Percentiles rank a stretch among this genome's conserved stretches.
Evolutionary conservation across 352 stramenopile genomes (phyloP).

Genomic region (Globisporangium polare): DNA sequence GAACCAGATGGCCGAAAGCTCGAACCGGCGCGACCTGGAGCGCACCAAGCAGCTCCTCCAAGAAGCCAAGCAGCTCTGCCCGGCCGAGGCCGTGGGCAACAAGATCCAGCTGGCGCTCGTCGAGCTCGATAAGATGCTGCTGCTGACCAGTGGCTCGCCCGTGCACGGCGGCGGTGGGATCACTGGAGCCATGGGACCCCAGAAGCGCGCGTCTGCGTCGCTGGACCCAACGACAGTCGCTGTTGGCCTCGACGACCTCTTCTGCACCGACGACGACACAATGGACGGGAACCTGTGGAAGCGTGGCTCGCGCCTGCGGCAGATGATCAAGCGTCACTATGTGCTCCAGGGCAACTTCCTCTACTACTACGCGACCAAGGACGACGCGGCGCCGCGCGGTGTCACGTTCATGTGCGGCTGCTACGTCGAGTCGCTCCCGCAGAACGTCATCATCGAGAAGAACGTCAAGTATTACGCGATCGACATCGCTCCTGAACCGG

Average conservation of each 20-base stretch:
- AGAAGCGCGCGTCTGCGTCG: not conserved
- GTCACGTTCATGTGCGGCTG: constrained; percentile 80
- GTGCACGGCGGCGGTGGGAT: not conserved
- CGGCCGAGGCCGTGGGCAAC: constrained; percentile 27
- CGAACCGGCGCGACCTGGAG: constrained; percentile 46
- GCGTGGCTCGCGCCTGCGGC: constrained; percentile 66
- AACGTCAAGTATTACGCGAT: constrained; percentile 83
- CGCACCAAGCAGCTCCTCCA: constrained; percentile 46
- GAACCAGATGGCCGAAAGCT: constrained; percentile 19
- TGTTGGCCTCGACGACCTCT: constrained; percentile 17
- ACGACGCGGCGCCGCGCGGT: constrained; percentile 68
- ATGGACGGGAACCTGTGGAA: constrained; percentile 75
- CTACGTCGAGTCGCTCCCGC: constrained; percentile 64
- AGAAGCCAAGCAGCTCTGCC: constrained; percentile 44
- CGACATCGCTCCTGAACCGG: constrained; percentile 77
- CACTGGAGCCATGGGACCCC: not conserved
- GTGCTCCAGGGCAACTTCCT: constrained; percentile 86
- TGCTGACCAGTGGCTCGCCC: constrained; percentile 8
- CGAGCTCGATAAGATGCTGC: constrained; percentile 42
- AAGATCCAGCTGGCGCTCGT: constrained; percentile 47
- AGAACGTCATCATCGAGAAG: constrained; percentile 71
- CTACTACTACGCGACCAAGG: constrained; percentile 78
- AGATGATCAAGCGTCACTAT: constrained; percentile 87
- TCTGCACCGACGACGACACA: constrained; percentile 31
- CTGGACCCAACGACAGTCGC: constrained; percentile 16